A percentile compares a stretch with the other conserved stretches of the same genome.
Conservation (phyloP, 441 rosid genomes). For the Mallotus japonicus region DNA sequence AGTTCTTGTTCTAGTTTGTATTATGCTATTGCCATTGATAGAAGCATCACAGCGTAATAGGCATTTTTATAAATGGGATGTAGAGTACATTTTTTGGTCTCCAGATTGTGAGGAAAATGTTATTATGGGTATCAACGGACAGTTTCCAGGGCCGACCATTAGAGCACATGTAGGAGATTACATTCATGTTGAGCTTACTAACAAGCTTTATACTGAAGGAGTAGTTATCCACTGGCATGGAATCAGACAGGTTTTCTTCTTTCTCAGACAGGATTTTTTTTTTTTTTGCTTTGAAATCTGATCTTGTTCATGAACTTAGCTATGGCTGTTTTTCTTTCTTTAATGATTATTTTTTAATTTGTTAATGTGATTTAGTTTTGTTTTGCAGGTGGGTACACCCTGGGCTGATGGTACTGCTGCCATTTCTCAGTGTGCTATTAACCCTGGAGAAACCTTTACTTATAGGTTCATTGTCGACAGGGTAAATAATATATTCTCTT, state of each 20-base stretch:
- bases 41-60: conserved; percentile 13
- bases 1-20: neutral
- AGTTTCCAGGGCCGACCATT: conserved; percentile 83
- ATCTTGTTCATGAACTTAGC: neutral
- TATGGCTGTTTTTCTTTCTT: neutral
- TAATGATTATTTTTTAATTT: too few relatives aligned
- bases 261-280: too few relatives aligned
- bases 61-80: conserved; percentile 53
- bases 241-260: conserved; percentile 61
- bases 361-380: neutral
- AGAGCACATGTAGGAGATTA: conserved; percentile 61
- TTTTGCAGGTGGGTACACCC: conserved; percentile 57
- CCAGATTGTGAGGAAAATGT: conserved; percentile 67
- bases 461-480: conserved; percentile 70
- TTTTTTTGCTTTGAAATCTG: too few relatives aligned
- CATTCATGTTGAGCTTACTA: conserved; percentile 51
- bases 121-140: conserved; percentile 71
- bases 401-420: conserved; percentile 96
- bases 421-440: conserved; percentile 72
- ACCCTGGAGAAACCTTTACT: conserved; percentile 67
- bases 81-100: conserved; percentile 53
- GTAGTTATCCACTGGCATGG: conserved; percentile 97
- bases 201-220: conserved; percentile 72
- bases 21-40: neutral
- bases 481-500: conserved; percentile 27